Evolutionary conservation across 2,329 filamentous ascomycete species (phyloP).

Genomic region (Xylaria sp.): DNA sequence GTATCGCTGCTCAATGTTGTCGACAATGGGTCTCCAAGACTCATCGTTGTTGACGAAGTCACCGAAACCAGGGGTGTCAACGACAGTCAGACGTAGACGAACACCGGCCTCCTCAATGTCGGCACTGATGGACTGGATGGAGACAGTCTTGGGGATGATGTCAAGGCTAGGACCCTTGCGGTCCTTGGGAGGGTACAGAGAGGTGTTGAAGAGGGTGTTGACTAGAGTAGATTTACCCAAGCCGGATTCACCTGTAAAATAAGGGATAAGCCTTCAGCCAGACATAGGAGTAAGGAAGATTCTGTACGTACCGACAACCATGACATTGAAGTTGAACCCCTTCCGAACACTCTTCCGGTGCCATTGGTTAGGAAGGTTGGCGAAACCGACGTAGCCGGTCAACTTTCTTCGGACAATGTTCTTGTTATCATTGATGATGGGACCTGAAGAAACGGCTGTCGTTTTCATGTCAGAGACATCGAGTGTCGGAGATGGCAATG

Average conservation of each 20-base stretch:
- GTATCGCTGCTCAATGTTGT: slow-evolving; percentile 99
- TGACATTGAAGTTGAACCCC: slow-evolving; percentile 99
- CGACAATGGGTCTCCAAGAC: slow-evolving; percentile 97
- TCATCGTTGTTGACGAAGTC: slow-evolving; percentile 99
- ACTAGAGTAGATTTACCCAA: slow-evolving; percentile 98
- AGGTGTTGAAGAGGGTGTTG: slow-evolving; percentile 99
- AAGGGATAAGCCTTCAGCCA: slow-evolving; percentile 2
- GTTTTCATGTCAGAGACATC: slow-evolving; percentile 31
- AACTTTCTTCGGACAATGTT: slow-evolving; percentile 98
- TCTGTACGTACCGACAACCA: slow-evolving; percentile 87
- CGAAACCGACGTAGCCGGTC: slow-evolving; percentile 97
- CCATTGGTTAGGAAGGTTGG: slow-evolving; percentile 99
- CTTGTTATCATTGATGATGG: slow-evolving; percentile 63
- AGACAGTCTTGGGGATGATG: slow-evolving; percentile 96
- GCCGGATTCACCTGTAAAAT: slow-evolving; percentile 80
- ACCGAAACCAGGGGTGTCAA: slow-evolving; percentile 95
- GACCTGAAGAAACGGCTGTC: slow-evolving; percentile 35
- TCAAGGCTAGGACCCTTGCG: slow-evolving; percentile 95
- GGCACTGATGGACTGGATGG: slow-evolving; percentile 89
- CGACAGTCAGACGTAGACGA: slow-evolving; percentile 89
- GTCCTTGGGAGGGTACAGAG: slow-evolving; percentile 96
- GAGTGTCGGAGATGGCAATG: slow-evolving; percentile 38
- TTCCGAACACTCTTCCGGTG: slow-evolving; percentile 99
- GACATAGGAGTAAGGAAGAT: neutral
- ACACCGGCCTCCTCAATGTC: slow-evolving; percentile 99